phyloP scores from a whole-genome alignment of 2,329 filamentous ascomycete genomes.

The Fusarium neocosmosporiellum region DNA sequence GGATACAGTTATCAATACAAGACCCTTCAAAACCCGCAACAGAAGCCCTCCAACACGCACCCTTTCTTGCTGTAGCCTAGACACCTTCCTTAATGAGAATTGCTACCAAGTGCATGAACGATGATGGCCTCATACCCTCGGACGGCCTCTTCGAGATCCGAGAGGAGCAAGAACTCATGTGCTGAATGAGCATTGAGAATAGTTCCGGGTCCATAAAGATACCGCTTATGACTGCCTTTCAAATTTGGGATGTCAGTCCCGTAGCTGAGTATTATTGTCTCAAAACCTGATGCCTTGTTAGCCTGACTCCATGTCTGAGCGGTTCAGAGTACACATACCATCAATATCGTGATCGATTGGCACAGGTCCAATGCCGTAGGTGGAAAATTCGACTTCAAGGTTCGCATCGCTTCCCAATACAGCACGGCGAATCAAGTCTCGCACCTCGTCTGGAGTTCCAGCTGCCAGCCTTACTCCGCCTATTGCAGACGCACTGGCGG shows the following conservation, averaged over 20 bases:
- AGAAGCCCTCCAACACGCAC: too few species aligned
- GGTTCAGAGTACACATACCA: not conserved
- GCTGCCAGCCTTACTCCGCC: conserved; percentile 11
- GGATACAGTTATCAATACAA: too few species aligned
- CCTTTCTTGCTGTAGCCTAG: too few species aligned
- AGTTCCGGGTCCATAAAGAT: conserved; percentile 71
- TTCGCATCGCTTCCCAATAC: not conserved
- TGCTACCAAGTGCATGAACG: conserved; percentile 55
- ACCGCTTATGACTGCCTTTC: conserved; percentile 69
- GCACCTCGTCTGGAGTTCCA: conserved; percentile 7
- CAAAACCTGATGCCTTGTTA: conserved; percentile 64
- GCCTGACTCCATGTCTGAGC: not conserved
- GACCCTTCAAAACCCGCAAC: too few species aligned
- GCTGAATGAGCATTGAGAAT: conserved; percentile 87
- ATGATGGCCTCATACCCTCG: conserved; percentile 78
- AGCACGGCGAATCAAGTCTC: not conserved
- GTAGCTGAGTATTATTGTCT: conserved; percentile 82
- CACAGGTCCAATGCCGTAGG: conserved; percentile 13
- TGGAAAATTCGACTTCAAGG: conserved; percentile 15
- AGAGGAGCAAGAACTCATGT: conserved; percentile 78
- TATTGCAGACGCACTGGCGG: conserved; percentile 56
- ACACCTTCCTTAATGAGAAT: not conserved
- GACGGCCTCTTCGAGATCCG: conserved; percentile 79
- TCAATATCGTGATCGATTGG: conserved; percentile 19
- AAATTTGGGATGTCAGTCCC: conserved; percentile 88